Base-by-base conservation (phyloP, 2,329 filamentous ascomycete species). In the Pochonia chlamydosporia region DNA sequence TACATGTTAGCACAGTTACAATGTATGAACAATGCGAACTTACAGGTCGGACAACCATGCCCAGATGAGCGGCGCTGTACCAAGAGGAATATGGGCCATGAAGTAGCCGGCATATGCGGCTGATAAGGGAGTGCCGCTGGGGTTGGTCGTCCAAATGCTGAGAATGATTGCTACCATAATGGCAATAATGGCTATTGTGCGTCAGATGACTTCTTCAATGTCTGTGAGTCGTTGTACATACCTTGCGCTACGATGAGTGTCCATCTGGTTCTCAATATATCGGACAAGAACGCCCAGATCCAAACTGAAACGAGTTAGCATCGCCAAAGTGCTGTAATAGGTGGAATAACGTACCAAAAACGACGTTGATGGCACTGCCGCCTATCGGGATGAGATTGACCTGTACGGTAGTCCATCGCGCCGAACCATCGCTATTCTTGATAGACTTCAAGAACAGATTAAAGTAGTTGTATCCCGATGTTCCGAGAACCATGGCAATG, bases 201-300 rank as follows among this genome's bases (percentile, higher is more conserved):
- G 20, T 37, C 13, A 41, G 39, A 25, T 25, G 14, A 31, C 28
- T 14, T 9, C 28, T 31, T 14, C 8, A 14, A 14, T 31, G 14
- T 31, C 9, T 31, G 28, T 23, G n/a, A n/a, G n/a, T 40, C 37
- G n/a, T 21, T 11, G 13, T 10, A 26, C 50, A 40, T 51, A 63
- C 66, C 65, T 59, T 78, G 75, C 3, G 62, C 54, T 6, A 78
- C 60, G 25, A 78, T 72, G 5, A 78, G 60, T 0, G 67, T 68
- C 75, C 75, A 78, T 20, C 75, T 61, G 0, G 73, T 75, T 31
- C 66, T 65, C 2, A 78, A 53, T 8, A 68, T 56, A 56, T 78
- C 75, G 1, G 75, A 78, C 1, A 76, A 55, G 2, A 76, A 65
- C 1, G 74, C 74, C 74, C 75, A 78, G 11, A 75, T 65, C 74